Percentiles rank a stretch among this genome's conserved stretches.
These are phyloP conservation scores for Cercophora newfieldiana DNA, from an alignment of 495 filamentous ascomycete genomes.

Conservation along the genomic window DNA sequence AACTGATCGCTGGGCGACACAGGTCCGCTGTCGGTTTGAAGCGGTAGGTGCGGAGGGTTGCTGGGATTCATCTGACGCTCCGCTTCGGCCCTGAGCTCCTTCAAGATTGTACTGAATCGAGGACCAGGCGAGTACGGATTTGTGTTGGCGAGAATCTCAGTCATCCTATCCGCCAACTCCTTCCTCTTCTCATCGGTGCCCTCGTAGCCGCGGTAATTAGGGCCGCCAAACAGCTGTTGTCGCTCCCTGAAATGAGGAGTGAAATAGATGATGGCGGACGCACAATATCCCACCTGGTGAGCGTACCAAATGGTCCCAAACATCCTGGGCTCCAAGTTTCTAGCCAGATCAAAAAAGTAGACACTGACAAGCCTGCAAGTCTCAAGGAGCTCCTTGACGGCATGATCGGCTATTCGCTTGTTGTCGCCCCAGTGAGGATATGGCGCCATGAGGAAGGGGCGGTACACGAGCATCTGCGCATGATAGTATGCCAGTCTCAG, in stretches of 20 bases:
- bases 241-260: conserved; percentile 25
- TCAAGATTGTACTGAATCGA: conserved; percentile 24
- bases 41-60: not conserved
- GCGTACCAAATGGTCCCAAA: conserved; percentile 26
- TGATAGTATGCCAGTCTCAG: conserved; percentile 55
- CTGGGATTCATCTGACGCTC: conserved; percentile 13
- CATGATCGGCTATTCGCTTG: conserved; percentile 35
- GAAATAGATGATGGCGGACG: conserved; percentile 15
- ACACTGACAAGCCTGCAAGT: conserved; percentile 45
- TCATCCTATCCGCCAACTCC: conserved; percentile 16
- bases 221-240: conserved; percentile 11
- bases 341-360: conserved; percentile 22
- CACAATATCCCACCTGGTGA: conserved; percentile 25
- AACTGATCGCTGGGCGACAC: conserved; percentile 21
- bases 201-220: conserved; percentile 1
- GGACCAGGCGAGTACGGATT: conserved; percentile 22
- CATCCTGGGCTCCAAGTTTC: conserved; percentile 21
- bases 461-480: conserved; percentile 55
- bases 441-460: conserved; percentile 48
- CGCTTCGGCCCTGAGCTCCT: conserved; percentile 24
- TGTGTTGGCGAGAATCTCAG: conserved; percentile 16
- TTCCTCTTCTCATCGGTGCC: conserved; percentile 10
- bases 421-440: conserved; percentile 21
- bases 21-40: not conserved
- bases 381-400: conserved; percentile 44